Conservation (phyloP, 257 asterid genomes). For the Avicennia marina region DNA sequence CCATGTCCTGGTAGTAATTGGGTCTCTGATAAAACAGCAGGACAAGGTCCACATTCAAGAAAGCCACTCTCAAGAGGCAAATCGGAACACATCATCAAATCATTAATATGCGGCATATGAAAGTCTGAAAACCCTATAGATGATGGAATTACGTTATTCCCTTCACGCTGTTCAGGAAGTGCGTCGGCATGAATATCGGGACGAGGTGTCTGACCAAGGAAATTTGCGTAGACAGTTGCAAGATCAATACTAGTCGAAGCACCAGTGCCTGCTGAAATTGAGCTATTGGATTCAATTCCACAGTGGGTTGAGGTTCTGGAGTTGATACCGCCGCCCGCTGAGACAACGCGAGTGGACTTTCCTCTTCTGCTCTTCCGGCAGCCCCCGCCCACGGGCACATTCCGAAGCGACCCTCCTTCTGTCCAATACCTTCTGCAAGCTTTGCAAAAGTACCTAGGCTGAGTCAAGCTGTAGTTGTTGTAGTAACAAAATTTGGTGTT, state of each 20-base stretch:
- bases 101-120: conserved; percentile 7
- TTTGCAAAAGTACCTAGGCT: conserved; percentile 75
- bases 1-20: conserved; percentile 14
- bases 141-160: conserved; percentile 1
- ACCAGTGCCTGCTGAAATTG: background rate
- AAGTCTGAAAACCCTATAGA: conserved; percentile 21
- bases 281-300: conserved; percentile 9
- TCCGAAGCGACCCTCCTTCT: conserved; percentile 75
- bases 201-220: conserved; percentile 38
- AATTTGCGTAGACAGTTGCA: conserved; percentile 59
- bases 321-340: background rate
- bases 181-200: background rate
- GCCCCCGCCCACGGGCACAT: conserved; percentile 77
- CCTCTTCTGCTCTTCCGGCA: conserved; percentile 54
- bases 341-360: conserved; percentile 8
- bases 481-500: conserved; percentile 82
- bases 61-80: conserved; percentile 16
- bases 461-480: conserved; percentile 81
- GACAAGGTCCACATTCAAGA: conserved; percentile 20
- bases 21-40: conserved; percentile 14
- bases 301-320: conserved; percentile 11
- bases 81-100: conserved; percentile 1
- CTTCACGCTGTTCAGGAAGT: background rate
- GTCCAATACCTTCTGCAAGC: conserved; percentile 85
- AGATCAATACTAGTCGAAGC: conserved; percentile 44